Evolutionary conservation across 164 flowering plant species (phyloP), one percentile per base, ranked within the genome.

Genomic region (Echeveria elegans): DNA sequence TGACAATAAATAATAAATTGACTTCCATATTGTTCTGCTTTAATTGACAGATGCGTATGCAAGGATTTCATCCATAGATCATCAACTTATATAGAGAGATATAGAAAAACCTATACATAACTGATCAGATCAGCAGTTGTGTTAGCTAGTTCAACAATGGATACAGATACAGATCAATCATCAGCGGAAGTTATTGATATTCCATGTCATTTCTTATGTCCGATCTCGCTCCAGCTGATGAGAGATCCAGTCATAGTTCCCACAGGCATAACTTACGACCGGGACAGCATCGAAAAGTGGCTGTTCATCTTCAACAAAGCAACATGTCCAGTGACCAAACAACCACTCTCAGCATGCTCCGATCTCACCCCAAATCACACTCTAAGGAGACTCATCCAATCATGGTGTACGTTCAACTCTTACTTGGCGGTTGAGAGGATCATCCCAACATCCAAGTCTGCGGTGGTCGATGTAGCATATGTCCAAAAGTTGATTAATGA

Each of bases 321-420:
- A 6, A 29, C 64, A 12, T 61, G 64, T 61, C 64, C 64, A 19
- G 64, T 61, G 38, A 61, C 64, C 36, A 61, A 61, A 10, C 64
- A 61, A 29, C 38, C 38, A 5, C 38, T 61, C 34, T 30, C 37
- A 18, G 23, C 16, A 9, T 6, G 23, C 56, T 19, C 64, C 37
- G 64, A 29, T 14, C 64, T 61, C 36, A 61, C 38, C 36, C 64
- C 64, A 9, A 61, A 61, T 36, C 64, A 61, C 64, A 61, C 64
- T 15, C 64, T 61, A 9, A 18, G 38, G 38, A 31, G 64, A 18
- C 4, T 61, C 19, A 61, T 61, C 18, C 38, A 61, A 10, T 61
- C 64, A 9, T 61, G 64, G 64, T 61, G 64, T n/a, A 61, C 64
- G 16, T 26, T 61, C 16, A 60, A 60, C 37, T 32, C 36, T 21